Conservation (phyloP, 305 asterid species). For the Euphrasia arctica region DNA sequence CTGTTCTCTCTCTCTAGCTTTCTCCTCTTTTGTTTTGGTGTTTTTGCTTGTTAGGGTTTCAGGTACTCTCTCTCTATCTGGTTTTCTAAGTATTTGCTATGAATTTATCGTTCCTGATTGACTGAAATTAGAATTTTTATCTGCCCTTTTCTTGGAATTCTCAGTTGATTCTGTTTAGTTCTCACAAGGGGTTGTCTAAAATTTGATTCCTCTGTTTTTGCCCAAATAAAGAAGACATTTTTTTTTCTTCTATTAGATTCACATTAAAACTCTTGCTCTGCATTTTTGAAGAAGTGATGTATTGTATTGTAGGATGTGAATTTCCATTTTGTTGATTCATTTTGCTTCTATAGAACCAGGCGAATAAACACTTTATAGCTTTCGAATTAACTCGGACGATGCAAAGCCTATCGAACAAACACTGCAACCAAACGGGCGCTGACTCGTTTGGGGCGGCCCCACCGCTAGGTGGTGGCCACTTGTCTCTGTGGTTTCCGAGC, state of each 20-base stretch:
- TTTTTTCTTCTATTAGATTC: not conserved
- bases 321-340: not conserved
- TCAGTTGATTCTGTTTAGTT: constrained; percentile 9
- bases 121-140: not conserved
- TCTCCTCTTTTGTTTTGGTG: constrained; percentile 7
- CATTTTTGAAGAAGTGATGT: not conserved
- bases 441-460: constrained; percentile 28
- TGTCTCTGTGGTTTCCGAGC: constrained; percentile 43
- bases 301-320: not conserved
- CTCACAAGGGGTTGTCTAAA: not conserved
- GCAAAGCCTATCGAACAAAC: constrained; percentile 40
- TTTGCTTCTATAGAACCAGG: constrained; percentile 21
- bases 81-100: not conserved
- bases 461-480: constrained; percentile 28
- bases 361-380: constrained; percentile 9
- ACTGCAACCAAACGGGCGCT: constrained; percentile 28
- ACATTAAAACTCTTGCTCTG: not conserved
- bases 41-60: constrained; percentile 13
- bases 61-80: constrained; percentile 5
- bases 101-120: not conserved
- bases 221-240: no score
- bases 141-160: constrained; percentile 20
- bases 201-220: not conserved
- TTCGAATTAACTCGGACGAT: constrained; percentile 32
- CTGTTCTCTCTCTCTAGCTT: constrained; percentile 5